phyloP scores from a whole-genome alignment of 176 grass and related monocot species.

The Saccharum officinarum region DNA sequence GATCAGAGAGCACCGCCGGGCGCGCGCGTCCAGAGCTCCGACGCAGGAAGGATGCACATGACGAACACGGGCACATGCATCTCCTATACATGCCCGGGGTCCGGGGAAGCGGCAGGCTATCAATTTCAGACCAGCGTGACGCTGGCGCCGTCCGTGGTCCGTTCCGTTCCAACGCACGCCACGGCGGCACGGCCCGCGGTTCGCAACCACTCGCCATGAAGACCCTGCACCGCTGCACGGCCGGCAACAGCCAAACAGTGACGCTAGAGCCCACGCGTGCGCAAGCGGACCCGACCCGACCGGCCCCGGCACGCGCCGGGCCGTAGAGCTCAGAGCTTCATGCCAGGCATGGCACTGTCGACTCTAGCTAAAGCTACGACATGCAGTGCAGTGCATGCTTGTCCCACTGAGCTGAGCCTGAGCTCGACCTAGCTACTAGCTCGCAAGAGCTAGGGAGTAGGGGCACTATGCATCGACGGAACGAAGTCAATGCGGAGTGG shows the following conservation, averaged over 20 bases:
- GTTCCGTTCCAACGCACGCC: background rate
- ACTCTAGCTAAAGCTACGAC: background rate
- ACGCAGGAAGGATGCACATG: background rate
- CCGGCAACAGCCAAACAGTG: background rate
- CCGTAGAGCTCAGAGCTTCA: constrained; percentile 2
- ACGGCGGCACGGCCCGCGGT: background rate
- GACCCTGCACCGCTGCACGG: background rate
- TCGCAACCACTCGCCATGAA: constrained; percentile 8
- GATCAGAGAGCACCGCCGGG: too few relatives aligned
- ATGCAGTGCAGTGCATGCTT: background rate
- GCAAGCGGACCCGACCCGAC: background rate
- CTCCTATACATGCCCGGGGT: background rate
- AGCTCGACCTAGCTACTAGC: too few relatives aligned
- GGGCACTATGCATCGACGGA: constrained; percentile 1
- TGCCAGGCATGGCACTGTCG: background rate
- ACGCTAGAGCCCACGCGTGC: constrained; percentile 25
- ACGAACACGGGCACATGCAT: background rate
- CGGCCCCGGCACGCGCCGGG: constrained; percentile 31
- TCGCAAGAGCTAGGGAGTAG: background rate
- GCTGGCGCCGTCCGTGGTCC: background rate
- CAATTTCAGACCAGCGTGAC: constrained; percentile 2
- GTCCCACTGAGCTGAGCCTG: background rate
- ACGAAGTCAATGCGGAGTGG: constrained; percentile 41
- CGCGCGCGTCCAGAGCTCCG: too few relatives aligned
- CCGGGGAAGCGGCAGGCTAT: background rate